Conservation (phyloP, 176 grass and related monocot genomes). For the Aegilops umbellulata region DNA sequence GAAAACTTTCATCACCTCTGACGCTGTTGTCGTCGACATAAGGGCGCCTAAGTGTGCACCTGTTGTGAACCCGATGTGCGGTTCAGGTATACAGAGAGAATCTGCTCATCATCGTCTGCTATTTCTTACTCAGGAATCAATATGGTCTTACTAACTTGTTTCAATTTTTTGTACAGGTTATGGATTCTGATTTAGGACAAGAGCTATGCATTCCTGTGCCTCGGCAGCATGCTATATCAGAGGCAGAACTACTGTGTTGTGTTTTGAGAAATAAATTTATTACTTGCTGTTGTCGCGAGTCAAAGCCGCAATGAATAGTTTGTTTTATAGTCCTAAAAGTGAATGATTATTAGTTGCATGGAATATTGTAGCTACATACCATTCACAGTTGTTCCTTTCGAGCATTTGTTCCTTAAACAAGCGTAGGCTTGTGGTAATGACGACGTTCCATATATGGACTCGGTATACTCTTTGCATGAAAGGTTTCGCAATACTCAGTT, state of each 20-base stretch:
- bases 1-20: slow-evolving; percentile 42
- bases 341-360: neutral
- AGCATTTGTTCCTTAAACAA: neutral
- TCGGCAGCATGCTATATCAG: neutral
- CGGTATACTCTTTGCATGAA: neutral
- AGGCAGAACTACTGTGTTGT: neutral
- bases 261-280: neutral
- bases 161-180: slow-evolving; percentile 36
- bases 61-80: neutral
- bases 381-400: neutral
- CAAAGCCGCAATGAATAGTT: neutral
- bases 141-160: neutral
- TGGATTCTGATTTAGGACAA: slow-evolving; percentile 43
- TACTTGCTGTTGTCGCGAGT: neutral
- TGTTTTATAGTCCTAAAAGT: neutral
- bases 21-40: neutral
- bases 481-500: neutral
- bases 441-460: neutral
- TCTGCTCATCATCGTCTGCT: neutral
- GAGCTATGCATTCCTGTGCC: neutral
- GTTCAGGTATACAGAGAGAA: neutral
- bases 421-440: neutral
- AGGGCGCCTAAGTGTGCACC: neutral
- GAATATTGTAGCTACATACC: neutral
- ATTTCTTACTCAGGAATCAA: neutral